These are phyloP conservation scores for Pleurotus giganteus DNA, from an alignment of 768 basidiomycete species.

Conservation along the genomic window DNA sequence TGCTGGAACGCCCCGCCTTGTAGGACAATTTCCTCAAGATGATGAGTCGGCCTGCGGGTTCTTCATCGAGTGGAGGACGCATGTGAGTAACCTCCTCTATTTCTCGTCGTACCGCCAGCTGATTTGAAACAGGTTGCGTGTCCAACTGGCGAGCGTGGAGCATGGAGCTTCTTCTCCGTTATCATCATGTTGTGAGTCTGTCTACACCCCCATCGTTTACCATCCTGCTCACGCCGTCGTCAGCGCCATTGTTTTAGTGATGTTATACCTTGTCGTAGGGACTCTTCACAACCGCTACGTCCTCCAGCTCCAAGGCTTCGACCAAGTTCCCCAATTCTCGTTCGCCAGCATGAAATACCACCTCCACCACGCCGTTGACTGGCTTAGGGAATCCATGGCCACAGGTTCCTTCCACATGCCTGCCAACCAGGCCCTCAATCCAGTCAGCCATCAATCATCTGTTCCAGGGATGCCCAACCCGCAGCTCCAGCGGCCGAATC, in stretches of 20 bases:
- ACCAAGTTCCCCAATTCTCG: constrained; percentile 70
- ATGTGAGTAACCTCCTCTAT: constrained; percentile 41
- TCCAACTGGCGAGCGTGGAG: constrained; percentile 55
- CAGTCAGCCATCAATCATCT: constrained; percentile 10
- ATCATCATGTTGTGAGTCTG: constrained; percentile 57
- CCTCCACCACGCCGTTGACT: constrained; percentile 39
- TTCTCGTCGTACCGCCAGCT: not conserved
- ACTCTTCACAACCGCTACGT: constrained; percentile 79
- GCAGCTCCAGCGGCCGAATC: not conserved
- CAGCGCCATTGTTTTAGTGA: constrained; percentile 55
- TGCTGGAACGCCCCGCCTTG: constrained; percentile 49
- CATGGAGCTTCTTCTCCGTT: constrained; percentile 52
- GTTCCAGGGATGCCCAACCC: not conserved
- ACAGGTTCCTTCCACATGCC: constrained; percentile 18
- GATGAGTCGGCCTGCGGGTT: constrained; percentile 72
- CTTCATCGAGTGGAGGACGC: constrained; percentile 82
- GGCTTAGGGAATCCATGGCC: constrained; percentile 36
- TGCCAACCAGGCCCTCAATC: constrained; percentile 18
- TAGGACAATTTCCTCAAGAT: constrained; percentile 68
- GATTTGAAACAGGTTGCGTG: constrained; percentile 58
- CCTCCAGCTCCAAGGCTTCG: constrained; percentile 66
- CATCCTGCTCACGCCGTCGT: not conserved
- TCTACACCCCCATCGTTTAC: not conserved
- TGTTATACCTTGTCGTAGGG: constrained; percentile 66
- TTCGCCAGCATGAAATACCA: constrained; percentile 51